These are phyloP conservation scores for Rhytidhysteron rufulum DNA, from an alignment of 2,329 filamentous ascomycete genomes.

Conservation along the genomic window DNA sequence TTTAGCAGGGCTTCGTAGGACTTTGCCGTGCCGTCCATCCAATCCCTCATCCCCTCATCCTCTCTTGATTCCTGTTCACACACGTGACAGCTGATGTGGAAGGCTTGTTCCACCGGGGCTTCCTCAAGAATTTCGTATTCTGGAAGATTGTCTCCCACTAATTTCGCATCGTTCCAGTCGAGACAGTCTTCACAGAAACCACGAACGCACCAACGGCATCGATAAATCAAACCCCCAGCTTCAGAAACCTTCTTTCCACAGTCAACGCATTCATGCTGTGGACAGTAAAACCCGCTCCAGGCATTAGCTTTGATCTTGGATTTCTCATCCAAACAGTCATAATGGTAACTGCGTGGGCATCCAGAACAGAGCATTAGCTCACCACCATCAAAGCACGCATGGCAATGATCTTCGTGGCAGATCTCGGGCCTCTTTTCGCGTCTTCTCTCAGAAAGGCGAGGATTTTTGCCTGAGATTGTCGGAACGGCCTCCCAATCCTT, in stretches of 20 bases:
- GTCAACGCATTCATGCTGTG: constrained; percentile 53
- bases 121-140: constrained; percentile 53
- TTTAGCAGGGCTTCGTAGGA: constrained; percentile 21
- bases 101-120: constrained; percentile 40
- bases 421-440: constrained; percentile 47
- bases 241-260: constrained; percentile 51
- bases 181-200: constrained; percentile 59
- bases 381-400: constrained; percentile 49
- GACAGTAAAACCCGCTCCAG: constrained; percentile 49
- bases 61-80: constrained; percentile 31
- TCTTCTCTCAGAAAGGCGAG: constrained; percentile 47
- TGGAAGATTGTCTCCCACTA: constrained; percentile 50
- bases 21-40: constrained; percentile 18
- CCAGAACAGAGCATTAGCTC: constrained; percentile 46
- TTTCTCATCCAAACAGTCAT: constrained; percentile 43
- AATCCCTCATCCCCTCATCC: constrained; percentile 17
- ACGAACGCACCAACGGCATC: constrained; percentile 53
- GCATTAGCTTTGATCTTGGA: constrained; percentile 41
- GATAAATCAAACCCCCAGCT: constrained; percentile 48
- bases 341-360: constrained; percentile 56
- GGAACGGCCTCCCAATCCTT: constrained; percentile 56
- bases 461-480: constrained; percentile 54
- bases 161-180: constrained; percentile 47
- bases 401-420: constrained; percentile 49
- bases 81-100: constrained; percentile 49